phyloP scores from a whole-genome alignment of 148 eudicot genomes.

The Selenicereus undatus region DNA sequence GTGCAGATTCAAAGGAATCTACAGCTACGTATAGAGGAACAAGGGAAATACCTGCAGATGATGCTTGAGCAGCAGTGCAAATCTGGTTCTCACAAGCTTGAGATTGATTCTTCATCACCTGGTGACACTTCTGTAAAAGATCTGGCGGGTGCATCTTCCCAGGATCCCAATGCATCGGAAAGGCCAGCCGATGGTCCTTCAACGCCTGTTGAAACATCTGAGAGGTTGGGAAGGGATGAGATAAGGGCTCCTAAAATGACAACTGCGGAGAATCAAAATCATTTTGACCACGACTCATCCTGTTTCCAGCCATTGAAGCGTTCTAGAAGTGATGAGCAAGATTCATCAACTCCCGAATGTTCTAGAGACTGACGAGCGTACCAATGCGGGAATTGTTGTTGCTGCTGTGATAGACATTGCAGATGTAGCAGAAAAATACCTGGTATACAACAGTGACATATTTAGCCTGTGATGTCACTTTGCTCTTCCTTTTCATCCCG shows the following conservation, averaged over 20 bases:
- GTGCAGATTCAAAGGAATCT: conserved; percentile 84
- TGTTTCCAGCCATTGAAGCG: conserved; percentile 46
- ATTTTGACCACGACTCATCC: conserved; percentile 23
- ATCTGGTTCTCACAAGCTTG: conserved; percentile 40
- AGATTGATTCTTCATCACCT: conserved; percentile 34
- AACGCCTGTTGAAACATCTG: conserved; percentile 31
- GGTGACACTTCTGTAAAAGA: conserved; percentile 37
- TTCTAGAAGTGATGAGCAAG: conserved; percentile 31
- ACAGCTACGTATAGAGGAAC: conserved; percentile 90
- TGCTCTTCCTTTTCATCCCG: neutral
- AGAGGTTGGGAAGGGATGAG: conserved; percentile 32
- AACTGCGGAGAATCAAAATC: conserved; percentile 18
- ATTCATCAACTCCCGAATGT: conserved; percentile 22
- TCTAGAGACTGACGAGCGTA: conserved; percentile 9
- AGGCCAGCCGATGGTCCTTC: conserved; percentile 24
- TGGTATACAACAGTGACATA: neutral
- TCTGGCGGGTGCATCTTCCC: conserved; percentile 20
- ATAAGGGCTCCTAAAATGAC: conserved; percentile 15
- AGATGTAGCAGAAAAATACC: neutral
- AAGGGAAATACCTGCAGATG: conserved; percentile 82
- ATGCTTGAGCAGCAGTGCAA: conserved; percentile 81
- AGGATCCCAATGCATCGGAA: conserved; percentile 22
- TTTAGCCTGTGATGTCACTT: neutral
- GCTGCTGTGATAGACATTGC: conserved; percentile 19
- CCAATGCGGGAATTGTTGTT: conserved; percentile 3